These are phyloP conservation scores for Polychaeton citri DNA, from an alignment of 2,329 filamentous ascomycete species.

Conservation along the genomic window DNA sequence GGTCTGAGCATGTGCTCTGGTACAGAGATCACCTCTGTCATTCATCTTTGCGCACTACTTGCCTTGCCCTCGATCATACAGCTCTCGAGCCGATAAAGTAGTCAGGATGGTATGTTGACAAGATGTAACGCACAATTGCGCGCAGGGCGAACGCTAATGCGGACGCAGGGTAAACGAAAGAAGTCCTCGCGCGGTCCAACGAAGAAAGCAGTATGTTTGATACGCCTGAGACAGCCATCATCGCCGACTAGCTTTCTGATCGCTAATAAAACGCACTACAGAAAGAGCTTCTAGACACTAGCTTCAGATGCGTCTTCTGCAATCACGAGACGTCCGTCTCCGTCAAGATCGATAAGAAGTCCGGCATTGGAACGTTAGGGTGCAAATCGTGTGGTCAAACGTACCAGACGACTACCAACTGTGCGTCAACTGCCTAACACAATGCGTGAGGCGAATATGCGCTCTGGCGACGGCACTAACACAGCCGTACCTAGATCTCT, in stretches of 20 bases:
- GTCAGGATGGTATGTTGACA: too few species aligned
- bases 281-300: conserved; percentile 58
- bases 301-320: conserved; percentile 96
- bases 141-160: too few species aligned
- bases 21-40: too few species aligned
- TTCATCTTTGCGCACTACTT: too few species aligned
- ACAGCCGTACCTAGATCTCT: conserved; percentile 50
- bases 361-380: conserved; percentile 67
- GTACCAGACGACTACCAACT: conserved; percentile 88
- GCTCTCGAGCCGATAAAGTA: too few species aligned
- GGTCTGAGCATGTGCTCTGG: too few species aligned
- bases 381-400: conserved; percentile 91
- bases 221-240: background rate
- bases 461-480: background rate
- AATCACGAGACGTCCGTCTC: conserved; percentile 90
- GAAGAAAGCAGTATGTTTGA: conserved; percentile 44
- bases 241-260: conserved; percentile 4
- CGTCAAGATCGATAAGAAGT: conserved; percentile 89
- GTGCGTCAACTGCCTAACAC: conserved; percentile 36
- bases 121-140: too few species aligned
- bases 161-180: conserved; percentile 73
- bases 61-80: too few species aligned
- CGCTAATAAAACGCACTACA: too few species aligned
- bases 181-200: conserved; percentile 72
- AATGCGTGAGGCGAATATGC: background rate